Percentiles rank a stretch among this genome's conserved stretches.
Evolutionary conservation across 345 rosid genomes (phyloP).

Genomic region (Nephelium lappaceum): DNA sequence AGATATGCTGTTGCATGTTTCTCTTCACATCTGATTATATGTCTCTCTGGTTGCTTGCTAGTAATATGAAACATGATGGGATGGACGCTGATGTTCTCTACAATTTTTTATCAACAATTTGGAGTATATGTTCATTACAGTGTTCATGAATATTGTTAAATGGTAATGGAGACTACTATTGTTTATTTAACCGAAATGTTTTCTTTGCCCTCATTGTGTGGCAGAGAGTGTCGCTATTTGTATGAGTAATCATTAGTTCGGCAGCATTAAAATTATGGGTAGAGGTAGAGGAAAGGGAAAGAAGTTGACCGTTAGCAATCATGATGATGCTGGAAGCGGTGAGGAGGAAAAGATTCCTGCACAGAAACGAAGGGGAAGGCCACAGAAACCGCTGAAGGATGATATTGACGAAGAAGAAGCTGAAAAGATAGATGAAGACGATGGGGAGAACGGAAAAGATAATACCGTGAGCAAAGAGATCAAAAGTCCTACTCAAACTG

Average conservation of each 20-base stretch:
- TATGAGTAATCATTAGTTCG: constrained; percentile 29
- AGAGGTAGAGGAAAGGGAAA: constrained; percentile 79
- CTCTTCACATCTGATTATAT: background rate
- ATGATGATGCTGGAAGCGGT: constrained; percentile 58
- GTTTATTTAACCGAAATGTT: constrained; percentile 2
- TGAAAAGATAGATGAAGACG: constrained; percentile 54
- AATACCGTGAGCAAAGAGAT: constrained; percentile 37
- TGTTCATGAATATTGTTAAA: background rate
- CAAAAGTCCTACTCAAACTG: constrained; percentile 41
- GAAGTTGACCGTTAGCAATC: constrained; percentile 48
- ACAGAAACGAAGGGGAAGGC: constrained; percentile 76
- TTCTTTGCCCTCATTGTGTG: constrained; percentile 13
- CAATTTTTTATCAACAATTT: background rate
- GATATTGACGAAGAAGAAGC: constrained; percentile 57
- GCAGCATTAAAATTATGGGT: constrained; percentile 53
- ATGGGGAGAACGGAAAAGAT: constrained; percentile 49
- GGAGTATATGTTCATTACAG: background rate
- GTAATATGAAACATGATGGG: background rate
- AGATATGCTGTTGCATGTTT: background rate
- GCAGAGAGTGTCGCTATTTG: constrained; percentile 32
- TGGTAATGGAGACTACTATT: background rate
- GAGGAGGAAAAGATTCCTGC: constrained; percentile 75
- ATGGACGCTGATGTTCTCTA: background rate
- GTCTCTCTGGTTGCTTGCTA: background rate
- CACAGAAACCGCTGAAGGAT: constrained; percentile 63